These are phyloP conservation scores for Lentinula detonsa DNA, from an alignment of 768 basidiomycete species.

Conservation along the genomic window DNA sequence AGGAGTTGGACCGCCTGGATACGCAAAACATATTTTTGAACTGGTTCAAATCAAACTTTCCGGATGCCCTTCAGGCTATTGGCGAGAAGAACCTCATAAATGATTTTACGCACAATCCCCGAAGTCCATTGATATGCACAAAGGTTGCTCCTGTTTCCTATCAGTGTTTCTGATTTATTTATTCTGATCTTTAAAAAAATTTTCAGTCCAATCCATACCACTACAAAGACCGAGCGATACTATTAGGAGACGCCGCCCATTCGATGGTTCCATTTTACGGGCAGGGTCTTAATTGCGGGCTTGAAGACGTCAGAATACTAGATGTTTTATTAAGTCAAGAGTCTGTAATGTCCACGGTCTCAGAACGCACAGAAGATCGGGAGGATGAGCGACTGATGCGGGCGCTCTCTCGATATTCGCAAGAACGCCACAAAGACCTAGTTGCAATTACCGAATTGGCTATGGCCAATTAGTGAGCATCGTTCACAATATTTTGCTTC, in stretches of 20 bases:
- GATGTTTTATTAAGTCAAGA: slow-evolving; percentile 67
- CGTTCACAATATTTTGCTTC: slow-evolving; percentile 11
- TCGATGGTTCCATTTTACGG: slow-evolving; percentile 99
- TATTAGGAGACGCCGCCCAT: slow-evolving; percentile 94
- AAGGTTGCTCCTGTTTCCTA: slow-evolving; percentile 53
- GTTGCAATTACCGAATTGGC: slow-evolving; percentile 89
- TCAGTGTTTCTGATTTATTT: slow-evolving; percentile 8
- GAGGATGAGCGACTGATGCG: slow-evolving; percentile 53
- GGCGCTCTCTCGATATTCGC: slow-evolving; percentile 76
- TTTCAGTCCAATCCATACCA: slow-evolving; percentile 80
- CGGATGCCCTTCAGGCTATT: slow-evolving; percentile 81
- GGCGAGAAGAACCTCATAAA: slow-evolving; percentile 72
- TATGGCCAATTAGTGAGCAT: slow-evolving; percentile 90
- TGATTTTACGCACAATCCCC: slow-evolving; percentile 80
- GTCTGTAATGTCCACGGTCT: slow-evolving; percentile 47
- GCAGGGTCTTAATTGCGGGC: slow-evolving; percentile 95
- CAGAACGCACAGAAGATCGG: slow-evolving; percentile 24
- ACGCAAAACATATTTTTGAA: slow-evolving; percentile 48
- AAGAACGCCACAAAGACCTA: slow-evolving; percentile 80
- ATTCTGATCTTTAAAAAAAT: slow-evolving; percentile 4
- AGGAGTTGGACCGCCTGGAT: slow-evolving; percentile 64
- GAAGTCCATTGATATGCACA: slow-evolving; percentile 86
- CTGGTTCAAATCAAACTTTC: slow-evolving; percentile 84
- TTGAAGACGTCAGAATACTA: slow-evolving; percentile 94
- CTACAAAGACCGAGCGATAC: slow-evolving; percentile 79